Percentiles rank a stretch among this genome's conserved stretches.
These are phyloP conservation scores for Thelonectria olida DNA, from an alignment of 2,329 filamentous ascomycete species.

Conservation along the genomic window DNA sequence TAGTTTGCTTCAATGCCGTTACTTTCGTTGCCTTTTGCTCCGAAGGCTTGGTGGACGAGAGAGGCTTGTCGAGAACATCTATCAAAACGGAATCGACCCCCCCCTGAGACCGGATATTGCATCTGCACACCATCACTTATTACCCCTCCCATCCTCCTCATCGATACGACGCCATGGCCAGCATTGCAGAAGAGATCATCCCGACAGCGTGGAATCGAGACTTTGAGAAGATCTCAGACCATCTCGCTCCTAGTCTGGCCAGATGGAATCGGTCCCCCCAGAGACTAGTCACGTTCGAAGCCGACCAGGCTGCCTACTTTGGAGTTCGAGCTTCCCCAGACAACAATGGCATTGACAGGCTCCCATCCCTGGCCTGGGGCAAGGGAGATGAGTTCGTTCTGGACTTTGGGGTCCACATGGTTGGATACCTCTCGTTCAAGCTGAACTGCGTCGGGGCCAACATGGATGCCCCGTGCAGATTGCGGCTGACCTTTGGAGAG, in stretches of 20 bases:
- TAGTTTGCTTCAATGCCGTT: not conserved
- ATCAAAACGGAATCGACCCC: not conserved
- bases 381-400: constrained; percentile 25
- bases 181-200: constrained; percentile 3
- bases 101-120: not conserved
- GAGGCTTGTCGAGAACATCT: not conserved
- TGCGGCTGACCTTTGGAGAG: constrained; percentile 49
- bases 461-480: constrained; percentile 47
- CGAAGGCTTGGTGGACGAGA: not conserved
- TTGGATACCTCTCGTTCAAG: constrained; percentile 19
- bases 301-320: constrained; percentile 19
- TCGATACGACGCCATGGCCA: constrained; percentile 3
- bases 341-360: constrained; percentile 4
- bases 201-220: constrained; percentile 20
- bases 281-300: constrained; percentile 16
- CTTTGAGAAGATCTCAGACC: constrained; percentile 18
- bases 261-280: constrained; percentile 18
- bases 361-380: constrained; percentile 19
- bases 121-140: not conserved
- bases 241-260: constrained; percentile 16
- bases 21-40: not conserved
- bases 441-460: constrained; percentile 23
- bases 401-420: constrained; percentile 26
- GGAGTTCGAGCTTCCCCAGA: constrained; percentile 9
- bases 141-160: not conserved